Conservation (phyloP, 768 basidiomycete genomes). For the Auricularia cornea region DNA sequence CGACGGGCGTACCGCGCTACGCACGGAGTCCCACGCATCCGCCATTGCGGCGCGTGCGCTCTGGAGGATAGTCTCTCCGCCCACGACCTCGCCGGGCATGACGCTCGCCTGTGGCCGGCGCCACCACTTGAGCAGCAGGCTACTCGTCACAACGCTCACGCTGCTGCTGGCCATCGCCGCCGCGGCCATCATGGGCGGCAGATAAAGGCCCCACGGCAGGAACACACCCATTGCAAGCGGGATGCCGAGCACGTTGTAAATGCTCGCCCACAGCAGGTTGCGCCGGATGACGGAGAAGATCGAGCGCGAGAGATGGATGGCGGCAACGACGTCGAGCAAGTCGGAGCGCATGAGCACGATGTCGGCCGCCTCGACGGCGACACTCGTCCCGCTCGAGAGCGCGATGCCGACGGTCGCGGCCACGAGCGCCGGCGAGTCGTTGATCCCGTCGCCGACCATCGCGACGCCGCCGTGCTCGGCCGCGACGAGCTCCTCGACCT, state of each 20-base stretch:
- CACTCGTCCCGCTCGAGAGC: slow-evolving; percentile 90
- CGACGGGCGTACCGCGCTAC: slow-evolving; percentile 33
- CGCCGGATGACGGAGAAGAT: slow-evolving; percentile 89
- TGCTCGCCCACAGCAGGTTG: slow-evolving; percentile 93
- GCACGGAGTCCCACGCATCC: slow-evolving; percentile 36
- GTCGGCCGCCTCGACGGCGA: slow-evolving; percentile 97
- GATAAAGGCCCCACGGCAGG: slow-evolving; percentile 82
- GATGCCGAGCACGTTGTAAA: slow-evolving; percentile 89
- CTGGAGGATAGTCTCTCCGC: slow-evolving; percentile 30
- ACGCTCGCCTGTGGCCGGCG: slow-evolving; percentile 58
- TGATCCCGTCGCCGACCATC: slow-evolving; percentile 99
- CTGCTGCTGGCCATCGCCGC: slow-evolving; percentile 97
- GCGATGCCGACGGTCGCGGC: slow-evolving; percentile 96
- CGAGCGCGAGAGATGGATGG: slow-evolving; percentile 77
- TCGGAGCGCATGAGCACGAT: slow-evolving; percentile 97
- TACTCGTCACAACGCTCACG: slow-evolving; percentile 90
- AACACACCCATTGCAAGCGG: slow-evolving; percentile 97
- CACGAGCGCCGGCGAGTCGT: slow-evolving; percentile 95
- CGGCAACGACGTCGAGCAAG: slow-evolving; percentile 93
- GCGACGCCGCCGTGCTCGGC: slow-evolving; percentile 67
- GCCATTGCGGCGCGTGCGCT: slow-evolving; percentile 35
- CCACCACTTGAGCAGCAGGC: slow-evolving; percentile 82
- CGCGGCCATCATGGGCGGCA: slow-evolving; percentile 98
- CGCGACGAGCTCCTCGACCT: slow-evolving; percentile 73
- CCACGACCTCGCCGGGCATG: slow-evolving; percentile 50